Evolutionary conservation across 2,329 filamentous ascomycete species (phyloP).

Genomic region (Pseudocercospora fuligena): DNA sequence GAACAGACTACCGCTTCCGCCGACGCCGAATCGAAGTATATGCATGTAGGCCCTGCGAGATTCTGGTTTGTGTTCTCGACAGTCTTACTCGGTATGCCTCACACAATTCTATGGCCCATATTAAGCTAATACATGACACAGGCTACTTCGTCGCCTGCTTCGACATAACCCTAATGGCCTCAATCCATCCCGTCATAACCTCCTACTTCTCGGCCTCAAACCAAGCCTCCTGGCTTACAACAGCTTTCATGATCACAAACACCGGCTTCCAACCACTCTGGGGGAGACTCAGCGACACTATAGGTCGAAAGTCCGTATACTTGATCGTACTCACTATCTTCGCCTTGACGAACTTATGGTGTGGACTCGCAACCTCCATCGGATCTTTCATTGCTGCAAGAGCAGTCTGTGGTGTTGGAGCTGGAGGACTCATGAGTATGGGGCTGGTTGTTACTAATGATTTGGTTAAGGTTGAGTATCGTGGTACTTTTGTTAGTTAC

Average conservation of each 20-base stretch:
- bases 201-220: slow-evolving; percentile 79
- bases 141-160: slow-evolving; percentile 58
- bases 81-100: slow-evolving; percentile 11
- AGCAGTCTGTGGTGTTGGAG: slow-evolving; percentile 73
- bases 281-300: slow-evolving; percentile 73
- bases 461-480: slow-evolving; percentile 72
- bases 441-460: slow-evolving; percentile 74
- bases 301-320: slow-evolving; percentile 57
- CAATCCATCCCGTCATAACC: slow-evolving; percentile 59
- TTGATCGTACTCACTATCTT: slow-evolving; percentile 68
- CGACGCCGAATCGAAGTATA: slow-evolving; percentile 21
- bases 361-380: slow-evolving; percentile 69
- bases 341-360: slow-evolving; percentile 68
- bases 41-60: slow-evolving; percentile 17
- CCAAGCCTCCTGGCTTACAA: slow-evolving; percentile 81
- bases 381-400: slow-evolving; percentile 72
- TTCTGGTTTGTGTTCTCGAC: slow-evolving; percentile 25
- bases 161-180: slow-evolving; percentile 81
- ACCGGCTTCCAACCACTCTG: slow-evolving; percentile 77
- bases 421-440: slow-evolving; percentile 71
- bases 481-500: slow-evolving; percentile 73
- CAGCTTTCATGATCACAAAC: slow-evolving; percentile 75
- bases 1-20: slow-evolving; percentile 3
- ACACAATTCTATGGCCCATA: not conserved
- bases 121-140: not conserved